Percentiles rank a stretch among this genome's conserved stretches.
Conservation (phyloP, 1,284 basidiomycete genomes). For the Rhodotorula sp. region DNA sequence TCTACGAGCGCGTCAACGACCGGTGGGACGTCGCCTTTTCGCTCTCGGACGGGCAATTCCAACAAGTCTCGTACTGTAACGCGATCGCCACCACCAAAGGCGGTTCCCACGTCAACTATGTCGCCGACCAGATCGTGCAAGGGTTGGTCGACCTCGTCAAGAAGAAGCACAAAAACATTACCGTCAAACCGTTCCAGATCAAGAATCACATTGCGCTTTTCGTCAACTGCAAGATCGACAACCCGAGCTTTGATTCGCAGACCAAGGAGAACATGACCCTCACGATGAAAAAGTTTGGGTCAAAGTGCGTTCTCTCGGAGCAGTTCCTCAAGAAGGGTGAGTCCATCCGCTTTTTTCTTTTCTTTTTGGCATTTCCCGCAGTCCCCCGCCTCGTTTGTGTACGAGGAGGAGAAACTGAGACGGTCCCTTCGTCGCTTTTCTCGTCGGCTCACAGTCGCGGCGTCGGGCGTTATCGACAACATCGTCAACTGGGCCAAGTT, state of each 20-base stretch:
- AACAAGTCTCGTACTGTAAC: slow-evolving; percentile 96
- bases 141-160: slow-evolving; percentile 67
- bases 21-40: slow-evolving; percentile 98
- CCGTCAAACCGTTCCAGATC: slow-evolving; percentile 88
- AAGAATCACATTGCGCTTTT: slow-evolving; percentile 99
- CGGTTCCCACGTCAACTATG: slow-evolving; percentile 85
- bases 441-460: slow-evolving; percentile 62
- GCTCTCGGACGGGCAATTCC: slow-evolving; percentile 78
- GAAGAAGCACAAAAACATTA: slow-evolving; percentile 87
- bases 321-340: slow-evolving; percentile 94
- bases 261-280: slow-evolving; percentile 96
- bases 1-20: slow-evolving; percentile 75
- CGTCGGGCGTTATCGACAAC: slow-evolving; percentile 87
- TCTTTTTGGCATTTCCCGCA: not conserved
- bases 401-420: not conserved
- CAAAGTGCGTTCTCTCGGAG: slow-evolving; percentile 79
- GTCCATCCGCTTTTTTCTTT: slow-evolving; percentile 27
- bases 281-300: slow-evolving; percentile 80
- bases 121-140: slow-evolving; percentile 88
- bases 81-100: slow-evolving; percentile 97
- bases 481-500: slow-evolving; percentile 94
- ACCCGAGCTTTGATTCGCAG: slow-evolving; percentile 98
- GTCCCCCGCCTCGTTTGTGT: not conserved
- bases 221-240: slow-evolving; percentile 93
- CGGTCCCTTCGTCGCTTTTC: not conserved